These are phyloP conservation scores for Solanum clarkiae DNA, from an alignment of 257 asterid species.

Conservation along the genomic window DNA sequence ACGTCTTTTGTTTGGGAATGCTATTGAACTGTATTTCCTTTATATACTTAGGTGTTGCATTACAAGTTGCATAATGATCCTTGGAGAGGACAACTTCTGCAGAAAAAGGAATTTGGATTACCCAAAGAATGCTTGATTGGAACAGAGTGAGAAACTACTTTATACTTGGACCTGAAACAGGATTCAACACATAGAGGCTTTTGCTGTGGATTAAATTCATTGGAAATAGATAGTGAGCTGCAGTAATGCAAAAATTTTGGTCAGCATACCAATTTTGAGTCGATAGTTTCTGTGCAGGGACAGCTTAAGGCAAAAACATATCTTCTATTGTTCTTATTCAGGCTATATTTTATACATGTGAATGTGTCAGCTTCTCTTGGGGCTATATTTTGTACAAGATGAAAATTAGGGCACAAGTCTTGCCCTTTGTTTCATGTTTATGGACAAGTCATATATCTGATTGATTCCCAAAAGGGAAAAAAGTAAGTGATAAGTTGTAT, in stretches of 20 bases:
- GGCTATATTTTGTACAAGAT: neutral
- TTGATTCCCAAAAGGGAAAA: neutral
- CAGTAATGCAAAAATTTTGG: neutral
- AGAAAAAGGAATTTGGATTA: conserved; percentile 46
- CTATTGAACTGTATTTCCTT: neutral
- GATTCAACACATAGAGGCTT: neutral
- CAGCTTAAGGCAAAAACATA: neutral
- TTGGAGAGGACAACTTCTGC: conserved; percentile 46
- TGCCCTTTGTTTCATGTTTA: neutral
- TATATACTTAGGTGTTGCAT: conserved; percentile 52
- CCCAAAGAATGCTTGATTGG: conserved; percentile 52
- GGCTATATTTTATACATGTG: neutral
- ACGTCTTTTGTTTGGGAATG: neutral
- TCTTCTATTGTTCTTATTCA: neutral
- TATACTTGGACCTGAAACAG: neutral
- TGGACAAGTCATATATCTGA: neutral
- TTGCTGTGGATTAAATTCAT: neutral
- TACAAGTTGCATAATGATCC: conserved; percentile 83
- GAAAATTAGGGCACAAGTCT: neutral
- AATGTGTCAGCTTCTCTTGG: neutral
- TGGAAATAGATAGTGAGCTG: neutral
- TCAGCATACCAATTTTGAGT: neutral
- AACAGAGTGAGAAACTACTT: conserved; percentile 6
- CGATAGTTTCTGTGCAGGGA: neutral
- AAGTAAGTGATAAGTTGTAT: neutral